Base-by-base conservation (phyloP, 2,329 filamentous ascomycete species). In the Sporothrix inflata region DNA sequence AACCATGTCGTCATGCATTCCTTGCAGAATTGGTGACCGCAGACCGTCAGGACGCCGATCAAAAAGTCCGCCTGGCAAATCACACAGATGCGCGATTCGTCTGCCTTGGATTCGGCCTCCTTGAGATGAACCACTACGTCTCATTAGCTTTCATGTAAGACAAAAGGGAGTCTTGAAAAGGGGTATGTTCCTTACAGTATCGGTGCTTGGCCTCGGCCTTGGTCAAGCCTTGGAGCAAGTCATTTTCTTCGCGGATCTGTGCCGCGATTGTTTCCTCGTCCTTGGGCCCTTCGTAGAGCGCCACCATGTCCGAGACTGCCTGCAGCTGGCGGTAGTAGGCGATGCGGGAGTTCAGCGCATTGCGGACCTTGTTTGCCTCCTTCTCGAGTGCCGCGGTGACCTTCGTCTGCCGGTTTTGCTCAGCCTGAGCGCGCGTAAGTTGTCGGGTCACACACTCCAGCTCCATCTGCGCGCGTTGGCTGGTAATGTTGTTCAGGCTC, bases 281-380 rank as follows among this genome's bases (percentile, higher is more conserved):
- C 1, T 83, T 84, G 14, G 88, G 77, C 12, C 91, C 90, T 72
- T 94, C 90, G 71, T 92, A 92, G 0, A 92, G 90, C 5, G 88
- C 87, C 0, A 98, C 93, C 21, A 89, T 93, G 78, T 98, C 95
- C 0, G 94, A 98, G n/a, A 98, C 90, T 34, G 89, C 88, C 78
- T 98, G 96, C 12, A 98, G 85, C 78, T 98, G 94, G 5, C 91
- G 90, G 79, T 98, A 98, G 79, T 94, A 98, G 72, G 96, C 94
- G 0, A 98, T 82, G 16, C 96, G 90, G 49, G 90, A 86, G 77
- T 98, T 98, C 89, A 97, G 94, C 0, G 91, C 89, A 19, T 86
- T 85, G 38, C 89, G 91, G 79, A 97, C 96, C 38, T 89, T 83
- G 63, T 95, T 91, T 6, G 94, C 83, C 79, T 98, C 94, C 73